Evolutionary conservation across 2,329 filamentous ascomycete species (phyloP).

Genomic region (Niveomyces coronatus): DNA sequence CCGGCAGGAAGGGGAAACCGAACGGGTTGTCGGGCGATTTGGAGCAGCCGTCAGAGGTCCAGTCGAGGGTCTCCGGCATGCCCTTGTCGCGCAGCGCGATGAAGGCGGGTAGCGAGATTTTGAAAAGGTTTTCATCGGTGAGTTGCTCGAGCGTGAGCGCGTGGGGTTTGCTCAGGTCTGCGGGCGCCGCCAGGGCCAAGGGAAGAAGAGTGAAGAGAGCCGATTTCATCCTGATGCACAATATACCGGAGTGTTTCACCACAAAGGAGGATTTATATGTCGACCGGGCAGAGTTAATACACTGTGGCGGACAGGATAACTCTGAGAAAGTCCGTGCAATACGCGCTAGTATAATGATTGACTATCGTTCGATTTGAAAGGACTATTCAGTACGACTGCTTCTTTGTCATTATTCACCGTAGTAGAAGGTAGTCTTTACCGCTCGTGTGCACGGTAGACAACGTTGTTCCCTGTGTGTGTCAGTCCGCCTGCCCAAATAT

Average conservation of each 20-base stretch:
- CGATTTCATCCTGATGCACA: slow-evolving; percentile 6
- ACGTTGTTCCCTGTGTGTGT: too few species aligned
- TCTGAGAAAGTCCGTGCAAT: too few species aligned
- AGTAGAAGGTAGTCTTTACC: too few species aligned
- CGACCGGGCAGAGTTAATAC: too few species aligned
- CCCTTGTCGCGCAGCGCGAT: neutral
- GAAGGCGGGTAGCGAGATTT: slow-evolving; percentile 1
- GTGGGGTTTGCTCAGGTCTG: slow-evolving; percentile 21
- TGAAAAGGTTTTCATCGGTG: slow-evolving; percentile 7
- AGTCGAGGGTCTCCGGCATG: slow-evolving; percentile 10
- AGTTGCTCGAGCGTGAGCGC: neutral
- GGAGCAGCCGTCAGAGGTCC: slow-evolving; percentile 17
- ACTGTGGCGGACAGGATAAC: too few species aligned
- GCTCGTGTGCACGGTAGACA: too few species aligned
- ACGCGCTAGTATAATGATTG: too few species aligned
- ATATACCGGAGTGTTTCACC: neutral
- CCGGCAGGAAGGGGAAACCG: slow-evolving; percentile 18
- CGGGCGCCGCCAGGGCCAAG: slow-evolving; percentile 17
- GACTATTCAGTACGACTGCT: too few species aligned
- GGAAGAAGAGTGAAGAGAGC: neutral
- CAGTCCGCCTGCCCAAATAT: too few species aligned
- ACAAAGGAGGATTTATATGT: too few species aligned
- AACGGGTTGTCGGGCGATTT: slow-evolving; percentile 16
- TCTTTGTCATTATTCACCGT: too few species aligned
- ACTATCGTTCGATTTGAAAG: too few species aligned